These are phyloP conservation scores for Colletotrichum somersetense DNA, from an alignment of 2,329 filamentous ascomycete species.

Conservation along the genomic window DNA sequence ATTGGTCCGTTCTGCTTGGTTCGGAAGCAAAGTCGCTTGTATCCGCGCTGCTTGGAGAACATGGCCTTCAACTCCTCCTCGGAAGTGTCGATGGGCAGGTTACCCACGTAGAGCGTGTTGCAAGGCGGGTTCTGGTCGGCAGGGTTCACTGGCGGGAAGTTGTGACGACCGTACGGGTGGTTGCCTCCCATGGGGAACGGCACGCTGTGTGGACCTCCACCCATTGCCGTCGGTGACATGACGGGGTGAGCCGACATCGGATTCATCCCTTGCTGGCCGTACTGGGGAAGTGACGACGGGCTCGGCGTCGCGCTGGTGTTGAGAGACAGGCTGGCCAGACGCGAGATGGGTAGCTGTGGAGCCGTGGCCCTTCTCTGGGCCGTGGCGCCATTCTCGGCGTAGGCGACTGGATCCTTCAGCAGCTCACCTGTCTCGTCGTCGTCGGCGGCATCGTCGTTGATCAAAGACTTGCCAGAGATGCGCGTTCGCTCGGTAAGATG, in stretches of 20 bases:
- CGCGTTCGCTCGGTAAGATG: constrained; percentile 72
- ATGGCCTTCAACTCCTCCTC: constrained; percentile 96
- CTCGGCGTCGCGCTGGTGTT: constrained; percentile 68
- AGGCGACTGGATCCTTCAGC: constrained; percentile 79
- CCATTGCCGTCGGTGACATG: constrained; percentile 70
- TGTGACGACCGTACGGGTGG: constrained; percentile 57
- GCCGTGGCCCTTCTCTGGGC: constrained; percentile 76
- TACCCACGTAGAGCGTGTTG: constrained; percentile 98
- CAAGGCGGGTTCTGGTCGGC: constrained; percentile 97
- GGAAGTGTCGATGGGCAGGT: constrained; percentile 90
- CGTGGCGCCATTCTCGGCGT: constrained; percentile 74
- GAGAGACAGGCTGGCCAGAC: constrained; percentile 78
- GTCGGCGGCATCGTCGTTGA: constrained; percentile 72
- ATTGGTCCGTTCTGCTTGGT: constrained; percentile 97
- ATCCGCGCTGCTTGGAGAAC: constrained; percentile 93
- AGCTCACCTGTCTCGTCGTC: constrained; percentile 80
- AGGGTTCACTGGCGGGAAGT: constrained; percentile 89
- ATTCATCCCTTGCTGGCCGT: constrained; percentile 49
- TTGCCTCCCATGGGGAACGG: constrained; percentile 51
- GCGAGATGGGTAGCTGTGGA: constrained; percentile 76
- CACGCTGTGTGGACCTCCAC: constrained; percentile 51
- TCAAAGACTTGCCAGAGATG: constrained; percentile 77
- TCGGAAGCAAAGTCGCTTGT: constrained; percentile 94
- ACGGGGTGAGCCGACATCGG: constrained; percentile 57
- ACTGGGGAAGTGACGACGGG: constrained; percentile 67